Base-by-base conservation (phyloP, 2,329 filamentous ascomycete genomes). In the Purpureocillium lavendulum region DNA sequence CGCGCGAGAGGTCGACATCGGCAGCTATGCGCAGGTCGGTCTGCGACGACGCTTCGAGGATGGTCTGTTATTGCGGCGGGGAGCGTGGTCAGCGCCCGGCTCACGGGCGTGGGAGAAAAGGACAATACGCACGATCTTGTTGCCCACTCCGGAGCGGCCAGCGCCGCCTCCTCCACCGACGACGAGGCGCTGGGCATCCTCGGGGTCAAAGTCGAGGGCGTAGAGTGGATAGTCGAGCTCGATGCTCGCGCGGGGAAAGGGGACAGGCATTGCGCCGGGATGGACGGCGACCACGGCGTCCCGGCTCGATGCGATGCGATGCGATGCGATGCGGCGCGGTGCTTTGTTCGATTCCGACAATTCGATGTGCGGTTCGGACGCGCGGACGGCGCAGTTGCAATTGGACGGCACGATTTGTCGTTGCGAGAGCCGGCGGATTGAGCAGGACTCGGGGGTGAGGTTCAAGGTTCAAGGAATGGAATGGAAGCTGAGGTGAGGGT, bases 151-250 rank as follows among this genome's bases (percentile, higher is more conserved):
- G 49, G 78, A 87, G 48, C 79, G 77, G 36, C 84, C 80, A 47
- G 86, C 80, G 37, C 90, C 90, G 48, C 90, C 90, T 45, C 90
- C 90, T 38, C 90, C 90, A 44, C 83, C 87, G 30, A 95, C 85
- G 8, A 95, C 67, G 17, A 96, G 70, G 47, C 81, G 80, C 46
- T 76, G 76, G 43, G 82, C 74, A 65, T 94, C 80, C 53, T 82
- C 75, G 38, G 84, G 86, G 56, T 94, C 87, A 61, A 94, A 96
- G 56, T 88, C 88, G 58, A 87, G 84, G 40, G 84, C 80, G 61
- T 88, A 95, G 43, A 94, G 75, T 36, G 89, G 89, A 61, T 90
- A 96, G 42, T 80, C 77, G 48, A 94, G 75, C 40, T 78, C 77
- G 50, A 79, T 68, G 59, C 79, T 82, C 44, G 82, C 74, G 43